phyloP scores from a whole-genome alignment of 805 yeast genomes.

The Zygosaccharomyces rouxii region DNA sequence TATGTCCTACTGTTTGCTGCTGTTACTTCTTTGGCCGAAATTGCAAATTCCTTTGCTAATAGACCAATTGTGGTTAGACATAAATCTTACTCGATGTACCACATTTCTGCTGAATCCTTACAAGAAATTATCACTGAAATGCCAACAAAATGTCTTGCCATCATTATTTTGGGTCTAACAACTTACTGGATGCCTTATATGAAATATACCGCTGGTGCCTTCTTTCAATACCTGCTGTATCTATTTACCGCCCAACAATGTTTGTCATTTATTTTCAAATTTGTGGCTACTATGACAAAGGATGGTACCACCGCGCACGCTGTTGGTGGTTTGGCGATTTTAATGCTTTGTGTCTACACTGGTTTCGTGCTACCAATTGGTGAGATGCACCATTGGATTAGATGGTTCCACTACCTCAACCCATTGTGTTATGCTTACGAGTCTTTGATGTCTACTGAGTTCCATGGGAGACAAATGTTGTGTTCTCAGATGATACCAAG shows the following conservation, averaged over 20 bases:
- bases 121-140: constrained; percentile 53
- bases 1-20: constrained; percentile 58
- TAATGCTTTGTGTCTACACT: constrained; percentile 56
- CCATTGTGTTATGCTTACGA: constrained; percentile 50
- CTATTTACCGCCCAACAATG: constrained; percentile 46
- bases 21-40: constrained; percentile 58
- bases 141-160: constrained; percentile 51
- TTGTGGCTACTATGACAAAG: constrained; percentile 48
- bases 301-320: constrained; percentile 56
- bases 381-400: constrained; percentile 57
- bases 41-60: constrained; percentile 52
- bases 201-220: constrained; percentile 50
- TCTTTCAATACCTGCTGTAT: constrained; percentile 47
- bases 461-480: constrained; percentile 47
- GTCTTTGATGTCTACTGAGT: constrained; percentile 53
- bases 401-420: constrained; percentile 50
- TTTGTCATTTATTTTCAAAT: constrained; percentile 50
- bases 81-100: constrained; percentile 56
- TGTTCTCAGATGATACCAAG: constrained; percentile 50
- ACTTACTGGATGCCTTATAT: constrained; percentile 53
- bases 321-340: constrained; percentile 48
- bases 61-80: constrained; percentile 65
- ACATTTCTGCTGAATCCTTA: constrained; percentile 61
- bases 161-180: constrained; percentile 43
- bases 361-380: constrained; percentile 46